Base-by-base conservation (phyloP, 176 grass and related monocot species). In the Panicum miliaceum region DNA sequence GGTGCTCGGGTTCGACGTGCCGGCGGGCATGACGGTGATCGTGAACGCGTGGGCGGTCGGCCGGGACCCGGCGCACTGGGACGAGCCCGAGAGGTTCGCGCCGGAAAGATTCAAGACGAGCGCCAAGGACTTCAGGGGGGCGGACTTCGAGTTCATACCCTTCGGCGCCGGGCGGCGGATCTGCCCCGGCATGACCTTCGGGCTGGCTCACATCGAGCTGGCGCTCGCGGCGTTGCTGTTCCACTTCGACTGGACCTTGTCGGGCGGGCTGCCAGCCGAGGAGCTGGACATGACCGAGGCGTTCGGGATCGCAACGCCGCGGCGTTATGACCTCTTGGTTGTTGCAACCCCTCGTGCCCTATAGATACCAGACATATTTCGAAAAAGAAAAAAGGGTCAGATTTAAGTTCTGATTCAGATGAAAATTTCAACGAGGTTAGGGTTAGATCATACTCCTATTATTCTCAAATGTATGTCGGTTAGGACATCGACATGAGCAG, bases 41-140 rank as follows among this genome's bases (percentile, higher is more conserved):
- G 81, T 93, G 42, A 93, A 93, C 73, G n/a, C 80, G 71, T 93
- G 91, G 91, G 91, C 91, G 34, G 81, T 93, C 58, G 64, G 76
- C 41, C 37, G 84, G 65, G 88, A 93, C 67, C 76, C 84, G 1
- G 82, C 42, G 5, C 47, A 80, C 47, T 90, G 91, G 91, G 81
- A 82, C 8, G 8, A 11, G 1, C 23, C 91, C 3, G 71, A 73
- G 26, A 67, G 38, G 20, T 93, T 93, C 66, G 0, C 32, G n/a
- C 91, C 91, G 35, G 88, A 93, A 5, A 75, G 91, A 32, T 90
- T 93, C 32, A 52, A 85, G 5, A 0, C 0, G 5, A 22, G 71
- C 16, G 22, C 12, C 9, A 66, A 54, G 34, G 85, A 90, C 29
- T 93, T 90, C 50, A 90, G 29, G 25, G 91, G 91, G 4, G 45